phyloP scores from a whole-genome alignment of 305 asterid species.

The Plantago rigida region DNA sequence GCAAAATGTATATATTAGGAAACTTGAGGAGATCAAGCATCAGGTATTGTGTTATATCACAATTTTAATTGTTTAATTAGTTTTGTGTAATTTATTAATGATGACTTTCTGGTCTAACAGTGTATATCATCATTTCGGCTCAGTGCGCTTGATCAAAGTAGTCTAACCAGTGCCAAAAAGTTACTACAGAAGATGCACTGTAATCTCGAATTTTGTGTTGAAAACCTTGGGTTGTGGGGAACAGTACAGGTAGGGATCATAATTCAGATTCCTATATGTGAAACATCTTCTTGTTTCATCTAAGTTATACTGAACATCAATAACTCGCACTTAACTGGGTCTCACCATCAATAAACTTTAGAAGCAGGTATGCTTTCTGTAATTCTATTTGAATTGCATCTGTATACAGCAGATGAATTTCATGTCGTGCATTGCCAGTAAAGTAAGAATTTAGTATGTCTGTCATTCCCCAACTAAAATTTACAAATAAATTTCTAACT shows the following conservation, averaged over 20 bases:
- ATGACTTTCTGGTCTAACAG: conserved; percentile 40
- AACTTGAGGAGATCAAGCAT: conserved; percentile 65
- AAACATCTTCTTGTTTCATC: too few species aligned
- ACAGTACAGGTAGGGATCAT: conserved; percentile 64
- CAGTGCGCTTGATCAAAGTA: conserved; percentile 42
- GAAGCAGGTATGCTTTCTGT: too few species aligned
- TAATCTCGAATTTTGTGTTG: conserved; percentile 61
- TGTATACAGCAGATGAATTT: too few species aligned
- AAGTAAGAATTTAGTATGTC: too few species aligned
- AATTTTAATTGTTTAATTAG: conserved; percentile 21
- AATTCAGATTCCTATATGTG: not conserved
- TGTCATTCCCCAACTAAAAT: not conserved
- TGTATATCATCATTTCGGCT: conserved; percentile 39
- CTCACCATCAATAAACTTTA: too few species aligned
- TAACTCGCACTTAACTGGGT: too few species aligned
- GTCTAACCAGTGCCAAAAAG: conserved; percentile 47
- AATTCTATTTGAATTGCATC: too few species aligned
- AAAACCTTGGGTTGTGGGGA: conserved; percentile 85
- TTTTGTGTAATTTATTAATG: conserved; percentile 20
- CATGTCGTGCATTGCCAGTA: too few species aligned
- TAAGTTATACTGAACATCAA: too few species aligned
- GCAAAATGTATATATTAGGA: conserved; percentile 30
- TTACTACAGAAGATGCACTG: conserved; percentile 57
- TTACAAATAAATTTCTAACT: not conserved
- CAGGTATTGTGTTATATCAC: conserved; percentile 48